Conservation (phyloP, 2,329 filamentous ascomycete species). For the Ceratocystis eucalypticola region DNA sequence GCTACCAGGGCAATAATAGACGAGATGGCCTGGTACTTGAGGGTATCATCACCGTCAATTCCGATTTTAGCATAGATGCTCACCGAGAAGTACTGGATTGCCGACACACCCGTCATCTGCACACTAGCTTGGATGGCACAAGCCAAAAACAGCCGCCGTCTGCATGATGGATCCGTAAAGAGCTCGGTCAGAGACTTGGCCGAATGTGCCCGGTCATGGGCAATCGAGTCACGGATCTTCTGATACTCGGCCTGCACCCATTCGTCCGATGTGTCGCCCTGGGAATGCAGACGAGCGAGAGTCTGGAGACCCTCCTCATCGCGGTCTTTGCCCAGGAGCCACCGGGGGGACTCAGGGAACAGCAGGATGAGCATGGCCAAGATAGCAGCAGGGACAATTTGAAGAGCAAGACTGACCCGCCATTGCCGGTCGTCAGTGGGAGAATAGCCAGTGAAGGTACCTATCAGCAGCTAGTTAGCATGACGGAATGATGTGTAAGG, state of each 20-base stretch:
- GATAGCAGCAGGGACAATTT: constrained; percentile 53
- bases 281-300: constrained; percentile 54
- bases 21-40: constrained; percentile 65
- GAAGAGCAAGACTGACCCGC: constrained; percentile 45
- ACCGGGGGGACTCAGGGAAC: constrained; percentile 61
- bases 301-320: constrained; percentile 51
- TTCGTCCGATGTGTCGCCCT: constrained; percentile 50
- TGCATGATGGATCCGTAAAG: constrained; percentile 46
- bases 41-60: constrained; percentile 48
- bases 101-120: constrained; percentile 64
- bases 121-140: constrained; percentile 55
- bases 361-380: constrained; percentile 49
- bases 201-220: constrained; percentile 51
- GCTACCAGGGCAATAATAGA: constrained; percentile 56
- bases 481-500: neutral
- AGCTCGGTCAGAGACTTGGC: constrained; percentile 59
- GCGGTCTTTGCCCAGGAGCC: constrained; percentile 62
- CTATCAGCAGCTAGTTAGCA: constrained; percentile 17
- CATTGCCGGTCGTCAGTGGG: constrained; percentile 26
- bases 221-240: constrained; percentile 54
- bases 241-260: constrained; percentile 62
- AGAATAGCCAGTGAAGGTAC: constrained; percentile 25
- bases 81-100: constrained; percentile 64
- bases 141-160: constrained; percentile 58
- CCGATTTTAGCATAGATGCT: constrained; percentile 56